Base-by-base conservation (phyloP, 2,329 filamentous ascomycete species). In the Aspergillus pseudoglaucus region DNA sequence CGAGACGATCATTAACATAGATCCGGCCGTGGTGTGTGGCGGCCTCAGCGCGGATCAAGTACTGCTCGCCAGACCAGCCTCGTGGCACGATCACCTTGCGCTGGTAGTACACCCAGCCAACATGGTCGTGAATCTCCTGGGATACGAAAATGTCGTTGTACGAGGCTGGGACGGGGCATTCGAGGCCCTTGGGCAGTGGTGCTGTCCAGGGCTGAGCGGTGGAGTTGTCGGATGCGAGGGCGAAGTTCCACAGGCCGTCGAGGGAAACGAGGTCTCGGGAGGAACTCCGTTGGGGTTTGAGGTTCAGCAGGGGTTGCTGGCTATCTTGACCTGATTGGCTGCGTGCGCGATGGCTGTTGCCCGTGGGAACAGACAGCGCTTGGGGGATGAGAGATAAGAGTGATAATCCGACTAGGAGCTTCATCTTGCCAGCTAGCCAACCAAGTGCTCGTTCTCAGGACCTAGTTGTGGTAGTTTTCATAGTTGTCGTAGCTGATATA, bases 41-140 rank as follows among this genome's bases (percentile, higher is more conserved):
- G 2, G 60, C 51, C n/a, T 63, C 61, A 15, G 59, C 53, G 18
- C 60, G 61, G 1, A 63, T 44, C 7, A 59, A 47, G 32, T 56
- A 60, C 15, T 44, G 53, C 14, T 55, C 41, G 1, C 46, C 44
- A 0, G 47, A 46, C 53, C 54, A 63, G 15, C 48, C 38, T 12
- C 47, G 42, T 3, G 62, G 61, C 1, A 65, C 51, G 1, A 50
- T 57, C 1, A 58, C 59, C 1, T 58, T 42, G 2, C 59, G 50
- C 44, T 65, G 62, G 44, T 65, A 65, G 47, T 60, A 63, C 1
- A 60, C 59, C 62, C 62, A 65, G 15, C 62, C 62, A 4, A 65
- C 55, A 15, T 64, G 61, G 32, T 62, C 49, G 15, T 49, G 59
- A n/a, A 65, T 53, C 3, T 45, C 14, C 3, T 37, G 35, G 23